These are phyloP conservation scores for Phyllosticta capitalensis DNA, from an alignment of 2,329 filamentous ascomycete genomes.

Conservation along the genomic window DNA sequence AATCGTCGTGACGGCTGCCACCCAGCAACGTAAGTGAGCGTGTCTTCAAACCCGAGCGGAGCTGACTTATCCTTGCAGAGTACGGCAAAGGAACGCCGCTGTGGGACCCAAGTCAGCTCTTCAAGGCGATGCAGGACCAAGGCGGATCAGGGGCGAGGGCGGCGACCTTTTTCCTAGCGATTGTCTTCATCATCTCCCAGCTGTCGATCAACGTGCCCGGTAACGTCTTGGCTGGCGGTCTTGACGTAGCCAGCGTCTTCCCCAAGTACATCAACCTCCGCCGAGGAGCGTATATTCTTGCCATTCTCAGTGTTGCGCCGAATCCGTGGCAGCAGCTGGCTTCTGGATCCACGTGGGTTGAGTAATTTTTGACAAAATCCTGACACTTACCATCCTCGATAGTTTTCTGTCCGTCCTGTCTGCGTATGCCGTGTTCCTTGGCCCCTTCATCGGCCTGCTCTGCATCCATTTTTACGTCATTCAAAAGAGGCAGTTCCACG, in stretches of 20 bases:
- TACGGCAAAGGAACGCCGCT: conserved; percentile 22
- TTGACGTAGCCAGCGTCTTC: not conserved
- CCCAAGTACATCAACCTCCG: conserved; percentile 10
- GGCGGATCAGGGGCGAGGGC: conserved; percentile 13
- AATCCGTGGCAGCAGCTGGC: not conserved
- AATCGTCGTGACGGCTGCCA: conserved; percentile 33
- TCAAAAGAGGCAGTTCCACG: conserved; percentile 15
- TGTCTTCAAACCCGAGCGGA: not conserved
- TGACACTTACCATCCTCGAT: not conserved
- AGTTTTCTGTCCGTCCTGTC: conserved; percentile 24
- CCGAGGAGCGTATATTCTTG: conserved; percentile 25
- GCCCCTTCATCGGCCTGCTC: conserved; percentile 19
- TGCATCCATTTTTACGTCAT: not conserved
- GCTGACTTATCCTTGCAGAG: not conserved
- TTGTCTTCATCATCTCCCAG: not conserved
- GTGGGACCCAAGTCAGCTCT: conserved; percentile 28
- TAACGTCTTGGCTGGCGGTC: conserved; percentile 1
- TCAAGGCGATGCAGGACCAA: conserved; percentile 14
- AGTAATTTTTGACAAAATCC: not conserved
- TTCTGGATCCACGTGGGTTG: conserved; percentile 16
- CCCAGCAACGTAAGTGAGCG: conserved; percentile 23
- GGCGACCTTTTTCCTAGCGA: not conserved
- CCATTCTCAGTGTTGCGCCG: conserved; percentile 23
- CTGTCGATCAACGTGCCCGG: conserved; percentile 13
- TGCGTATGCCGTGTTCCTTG: conserved; percentile 20